phyloP scores from a whole-genome alignment of 225 moss, liverwort and hornwort species.

The Takakia lepidozioides region DNA sequence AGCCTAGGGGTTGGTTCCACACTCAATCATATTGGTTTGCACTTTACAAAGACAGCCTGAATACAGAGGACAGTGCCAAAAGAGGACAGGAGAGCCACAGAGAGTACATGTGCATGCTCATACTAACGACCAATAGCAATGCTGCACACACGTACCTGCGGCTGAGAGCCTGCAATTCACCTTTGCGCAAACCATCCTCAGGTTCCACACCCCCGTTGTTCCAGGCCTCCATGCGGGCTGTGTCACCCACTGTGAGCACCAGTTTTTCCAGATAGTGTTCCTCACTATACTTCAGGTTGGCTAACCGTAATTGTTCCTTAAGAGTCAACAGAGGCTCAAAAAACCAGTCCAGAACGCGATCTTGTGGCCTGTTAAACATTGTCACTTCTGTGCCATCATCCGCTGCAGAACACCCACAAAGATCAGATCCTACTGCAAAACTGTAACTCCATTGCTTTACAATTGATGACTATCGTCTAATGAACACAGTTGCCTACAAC shows the following conservation, averaged over 20 bases:
- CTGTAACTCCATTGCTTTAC: too few species aligned
- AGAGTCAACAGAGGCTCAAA: slow-evolving; percentile 71
- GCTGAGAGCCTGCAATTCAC: slow-evolving; percentile 63
- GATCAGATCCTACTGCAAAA: too few species aligned
- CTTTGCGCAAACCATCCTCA: slow-evolving; percentile 47
- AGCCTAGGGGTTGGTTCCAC: too few species aligned
- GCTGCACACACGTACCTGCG: slow-evolving; percentile 47
- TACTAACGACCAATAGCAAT: too few species aligned
- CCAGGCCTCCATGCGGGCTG: slow-evolving; percentile 37
- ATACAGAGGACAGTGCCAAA: too few species aligned
- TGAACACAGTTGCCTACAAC: too few species aligned
- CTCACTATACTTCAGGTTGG: slow-evolving; percentile 36
- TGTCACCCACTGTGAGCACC: slow-evolving; percentile 47
- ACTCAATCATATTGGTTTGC: too few species aligned
- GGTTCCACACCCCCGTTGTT: slow-evolving; percentile 64
- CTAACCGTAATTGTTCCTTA: slow-evolving; percentile 54
- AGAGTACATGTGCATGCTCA: too few species aligned
- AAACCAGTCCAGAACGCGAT: slow-evolving; percentile 67
- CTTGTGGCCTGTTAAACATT: slow-evolving; percentile 54
- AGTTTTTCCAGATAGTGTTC: slow-evolving; percentile 61
- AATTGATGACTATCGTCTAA: too few species aligned
- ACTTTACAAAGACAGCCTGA: too few species aligned
- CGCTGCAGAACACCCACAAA: too few species aligned
- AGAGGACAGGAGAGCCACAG: too few species aligned
- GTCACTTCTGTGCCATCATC: slow-evolving; percentile 72